phyloP scores from a whole-genome alignment of 2,329 filamentous ascomycete species.

The Pseudogymnoascus sp. region DNA sequence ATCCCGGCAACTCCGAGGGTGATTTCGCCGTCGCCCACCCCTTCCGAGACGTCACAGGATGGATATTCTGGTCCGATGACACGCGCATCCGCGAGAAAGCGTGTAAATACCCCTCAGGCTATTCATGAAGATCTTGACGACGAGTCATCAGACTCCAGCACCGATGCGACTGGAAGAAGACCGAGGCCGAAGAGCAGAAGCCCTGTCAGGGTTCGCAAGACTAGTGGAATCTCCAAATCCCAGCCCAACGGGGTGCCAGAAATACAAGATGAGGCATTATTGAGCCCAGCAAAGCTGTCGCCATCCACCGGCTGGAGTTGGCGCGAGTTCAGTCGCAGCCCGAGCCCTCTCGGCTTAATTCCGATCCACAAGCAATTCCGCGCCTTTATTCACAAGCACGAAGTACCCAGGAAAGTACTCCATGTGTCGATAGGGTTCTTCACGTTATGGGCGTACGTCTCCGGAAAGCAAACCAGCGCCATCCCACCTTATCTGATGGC shows the following conservation, averaged over 20 bases:
- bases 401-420: constrained; percentile 86
- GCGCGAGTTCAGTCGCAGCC: constrained; percentile 83
- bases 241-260: constrained; percentile 31
- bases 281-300: constrained; percentile 33
- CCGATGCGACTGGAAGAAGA: constrained; percentile 20
- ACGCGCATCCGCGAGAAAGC: constrained; percentile 60
- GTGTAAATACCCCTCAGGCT: constrained; percentile 47
- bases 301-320: constrained; percentile 63
- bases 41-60: constrained; percentile 49
- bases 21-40: constrained; percentile 79
- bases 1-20: constrained; percentile 77
- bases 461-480: constrained; percentile 64
- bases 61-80: constrained; percentile 68
- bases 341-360: constrained; percentile 86
- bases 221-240: constrained; percentile 45
- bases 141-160: constrained; percentile 24
- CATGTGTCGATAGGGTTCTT: constrained; percentile 97
- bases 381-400: constrained; percentile 88
- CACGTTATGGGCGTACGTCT: constrained; percentile 75
- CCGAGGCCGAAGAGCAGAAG: constrained; percentile 27
- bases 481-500: constrained; percentile 81
- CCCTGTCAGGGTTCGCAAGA: constrained; percentile 36
- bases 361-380: constrained; percentile 91
- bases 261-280: background rate
- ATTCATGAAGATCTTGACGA: constrained; percentile 52